Evolutionary conservation across 192 early-diverging fungal genomes (phyloP), one percentile per base, ranked within the genome.

Genomic region (Coemansia sp.): DNA sequence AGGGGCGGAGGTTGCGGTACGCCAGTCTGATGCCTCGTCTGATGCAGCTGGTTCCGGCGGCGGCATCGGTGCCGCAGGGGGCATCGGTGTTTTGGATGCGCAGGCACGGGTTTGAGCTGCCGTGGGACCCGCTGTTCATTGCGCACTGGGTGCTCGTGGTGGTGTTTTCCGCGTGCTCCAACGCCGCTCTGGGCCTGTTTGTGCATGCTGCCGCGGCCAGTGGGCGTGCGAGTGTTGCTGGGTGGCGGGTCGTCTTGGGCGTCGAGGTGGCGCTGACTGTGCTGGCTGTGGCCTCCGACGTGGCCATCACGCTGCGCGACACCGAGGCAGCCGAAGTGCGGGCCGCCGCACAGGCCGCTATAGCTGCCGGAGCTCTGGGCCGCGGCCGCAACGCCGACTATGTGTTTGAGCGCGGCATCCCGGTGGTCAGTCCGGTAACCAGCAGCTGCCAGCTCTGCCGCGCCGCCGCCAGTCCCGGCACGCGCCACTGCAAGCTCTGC

Each of bases 401-500:
- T 25, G 17, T 39, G 5, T 67, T 73, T 41, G 42, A 45, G 49
- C 55, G 50, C 1, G 77, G 77, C n/a, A 38, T 63, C 17, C 58
- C 66, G 1, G 77, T 62, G n/a, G 60, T 67, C 25, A 44, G 60
- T 27, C 28, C 59, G 11, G 36, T 30, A 4, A 56, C 72, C 22
- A 53, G 61, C 17, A 32, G 34, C 35, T 75, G 72, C 42, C 45
- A 46, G 11, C 49, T 75, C 17, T 75, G 72, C 49, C 41, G 35
- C 17, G 44, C 29, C 17, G 24, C 54, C 6, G 56, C 40, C 24
- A 45, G 20, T 26, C 39, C 53, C 0, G 50, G 53, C 10, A 68
- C 72, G 3, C 57, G 65, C 22, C 72, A 75, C 39, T 75, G 72
- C 53, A 75, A 75, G 43, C 53, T 62, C 37, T 75, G 72, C 60